Evolutionary conservation across 208 protist species (phyloP), one percentile per base, ranked within the genome.

Genomic region (Crithidia thermophila): DNA sequence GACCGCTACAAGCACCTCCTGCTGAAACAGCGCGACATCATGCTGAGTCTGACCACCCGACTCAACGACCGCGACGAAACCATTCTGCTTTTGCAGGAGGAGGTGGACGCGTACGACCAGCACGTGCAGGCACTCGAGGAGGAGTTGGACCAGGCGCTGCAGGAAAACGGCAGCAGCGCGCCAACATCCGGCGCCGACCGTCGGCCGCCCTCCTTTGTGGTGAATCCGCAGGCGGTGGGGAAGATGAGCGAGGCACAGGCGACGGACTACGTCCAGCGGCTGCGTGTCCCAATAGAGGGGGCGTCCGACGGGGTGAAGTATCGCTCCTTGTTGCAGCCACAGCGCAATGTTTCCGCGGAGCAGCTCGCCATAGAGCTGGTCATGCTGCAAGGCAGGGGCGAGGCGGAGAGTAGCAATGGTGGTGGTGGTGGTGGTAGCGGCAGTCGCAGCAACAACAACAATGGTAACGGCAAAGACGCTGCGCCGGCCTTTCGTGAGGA

Each of bases 11-110:
- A 98, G 77, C 84, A 97, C 62, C 85, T 98, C n/a, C 77, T 98
- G 47, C 69, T 98, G 45, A 98, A 98, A 81, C 97, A 99, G 79
- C 84, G 97, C 13, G 97, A 99, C 70, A 97, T 98, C 62, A 98
- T 99, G 95, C 84, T 98, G 45, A 87, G 84, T 52, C 81, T 98
- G 37, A 98, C 95, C 11, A 81, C 82, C 13, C 80, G 95, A 13
- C 75, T 99, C 3, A 97, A 97, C 65, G 94, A 98, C 69, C 76
- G 95, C 21, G 97, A 99, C 60, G 90, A 97, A 72, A 87, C 86
- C 13, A 96, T 98, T 27, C 58, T 95, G 46, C 68, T 81, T 23
- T 64, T 98, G 51, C 88, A 98, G 50, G 87, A 95, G 46, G 92
- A 97, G 62, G 43, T 97, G 16, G 88, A 95, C 56, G 87, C 88